Evolutionary conservation across 2,329 filamentous ascomycete species (phyloP), one percentile per base, ranked within the genome.

Genomic region (Chrysoporthe cubensis): DNA sequence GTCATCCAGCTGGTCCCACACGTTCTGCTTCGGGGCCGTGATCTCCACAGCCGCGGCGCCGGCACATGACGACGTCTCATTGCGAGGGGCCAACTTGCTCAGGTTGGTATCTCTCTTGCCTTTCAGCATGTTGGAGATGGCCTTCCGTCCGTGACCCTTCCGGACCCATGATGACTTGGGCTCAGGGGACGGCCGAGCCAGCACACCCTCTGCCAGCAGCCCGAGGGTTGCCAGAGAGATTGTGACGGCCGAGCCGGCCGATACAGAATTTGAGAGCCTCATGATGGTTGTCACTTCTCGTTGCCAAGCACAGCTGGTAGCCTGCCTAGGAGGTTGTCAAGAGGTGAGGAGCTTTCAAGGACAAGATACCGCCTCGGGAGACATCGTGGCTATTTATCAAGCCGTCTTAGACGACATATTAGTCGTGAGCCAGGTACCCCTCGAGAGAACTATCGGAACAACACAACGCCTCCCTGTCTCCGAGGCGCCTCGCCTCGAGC

Each of bases 21-120:
- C 72, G 66, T 83, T 84, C 16, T 71, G 62, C 65, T 80, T 81
- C 4, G 81, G 81, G 0, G 81, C 80, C 26, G 71, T 71, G 64
- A 75, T 72, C 3, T 64, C 54, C 5, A 72, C 71, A 0, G 73
- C 70, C 13, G 68, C 42, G 4, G 69, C 57, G 13, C 71, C 69
- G 37, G 71, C 48, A 63, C 75, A 72, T 16, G 70, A 66, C 14
- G 54, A 42, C 18, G 65, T 67, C n/a, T n/a, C 65, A 37, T 67
- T 63, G 26, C 44, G 26, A 18, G 58, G 0, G 0, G 44, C n/a
- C 16, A 58, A 7, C 2, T 11, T 43, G 11, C 43, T 50, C 26
- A 66, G 57, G 5, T 34, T 61, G 2, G 48, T 57, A 32, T 67
- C 68, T 44, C 68, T 44, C 64, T 72, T 70, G 52, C 73, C 72